Percentiles rank a stretch among this genome's conserved stretches.
phyloP scores from a whole-genome alignment of 2,329 filamentous ascomycete genomes.

The Trichocomaceae sp. region DNA sequence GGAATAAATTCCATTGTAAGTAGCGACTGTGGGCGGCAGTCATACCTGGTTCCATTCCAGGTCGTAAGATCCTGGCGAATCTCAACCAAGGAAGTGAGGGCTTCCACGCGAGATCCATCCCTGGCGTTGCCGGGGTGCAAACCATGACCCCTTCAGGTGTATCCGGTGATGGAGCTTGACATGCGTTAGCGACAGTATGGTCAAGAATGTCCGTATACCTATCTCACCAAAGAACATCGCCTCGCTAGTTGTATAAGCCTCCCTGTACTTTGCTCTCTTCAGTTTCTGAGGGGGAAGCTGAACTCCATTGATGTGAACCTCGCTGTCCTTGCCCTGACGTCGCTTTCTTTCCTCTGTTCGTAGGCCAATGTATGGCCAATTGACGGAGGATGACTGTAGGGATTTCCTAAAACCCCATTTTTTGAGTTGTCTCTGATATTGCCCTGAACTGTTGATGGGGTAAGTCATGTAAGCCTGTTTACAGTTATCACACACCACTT shows the following conservation, averaged over 20 bases:
- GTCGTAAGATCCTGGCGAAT: conserved; percentile 14
- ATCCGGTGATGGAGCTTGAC: conserved; percentile 1
- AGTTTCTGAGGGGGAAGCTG: conserved; percentile 10
- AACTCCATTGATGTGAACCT: conserved; percentile 14
- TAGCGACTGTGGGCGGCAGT: conserved; percentile 6
- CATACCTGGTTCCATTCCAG: conserved; percentile 6
- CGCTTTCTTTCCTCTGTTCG: conserved; percentile 15
- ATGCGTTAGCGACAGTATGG: background rate
- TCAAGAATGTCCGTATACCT: background rate
- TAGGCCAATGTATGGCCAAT: conserved; percentile 13
- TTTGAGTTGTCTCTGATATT: conserved; percentile 8
- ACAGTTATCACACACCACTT: conserved; percentile 5
- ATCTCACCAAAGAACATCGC: background rate
- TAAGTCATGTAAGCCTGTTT: background rate
- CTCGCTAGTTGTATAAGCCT: conserved; percentile 2
- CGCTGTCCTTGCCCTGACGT: conserved; percentile 15
- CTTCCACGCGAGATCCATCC: conserved; percentile 13
- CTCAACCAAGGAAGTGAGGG: conserved; percentile 16
- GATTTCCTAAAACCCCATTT: conserved; percentile 6
- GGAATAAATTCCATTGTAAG: background rate
- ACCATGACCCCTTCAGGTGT: conserved; percentile 18
- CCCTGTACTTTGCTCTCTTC: conserved; percentile 2
- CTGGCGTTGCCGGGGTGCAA: conserved; percentile 14
- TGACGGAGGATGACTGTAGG: background rate
- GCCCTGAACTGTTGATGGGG: background rate